Evolutionary conservation across 768 basidiomycete genomes (phyloP).

Genomic region (Strobilomyces confusus): DNA sequence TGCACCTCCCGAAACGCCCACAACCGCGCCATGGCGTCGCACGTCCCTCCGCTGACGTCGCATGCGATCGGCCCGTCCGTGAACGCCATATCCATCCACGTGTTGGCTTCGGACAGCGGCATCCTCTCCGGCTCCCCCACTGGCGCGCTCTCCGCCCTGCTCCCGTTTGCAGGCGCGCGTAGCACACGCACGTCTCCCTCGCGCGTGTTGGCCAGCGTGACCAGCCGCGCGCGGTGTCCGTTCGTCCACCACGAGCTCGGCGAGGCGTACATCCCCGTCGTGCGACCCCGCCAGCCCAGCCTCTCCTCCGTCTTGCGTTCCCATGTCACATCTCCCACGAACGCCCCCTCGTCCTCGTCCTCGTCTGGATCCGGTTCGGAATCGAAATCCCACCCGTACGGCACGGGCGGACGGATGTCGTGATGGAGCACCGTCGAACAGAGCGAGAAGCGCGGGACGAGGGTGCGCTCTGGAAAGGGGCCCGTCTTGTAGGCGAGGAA

Average conservation of each 20-base stretch:
- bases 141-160: too few species aligned
- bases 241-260: too few species aligned
- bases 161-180: too few species aligned
- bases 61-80: conserved; percentile 44
- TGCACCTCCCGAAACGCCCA: conserved; percentile 51
- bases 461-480: conserved; percentile 37
- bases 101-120: too few species aligned
- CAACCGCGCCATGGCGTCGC: conserved; percentile 40
- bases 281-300: conserved; percentile 70
- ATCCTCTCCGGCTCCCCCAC: too few species aligned
- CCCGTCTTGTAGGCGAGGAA: conserved; percentile 47
- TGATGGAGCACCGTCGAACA: conserved; percentile 50
- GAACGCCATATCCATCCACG: conserved; percentile 57
- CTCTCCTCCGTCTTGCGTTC: conserved; percentile 58
- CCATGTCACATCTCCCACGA: conserved; percentile 56
- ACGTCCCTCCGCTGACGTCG: conserved; percentile 27
- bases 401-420: conserved; percentile 49
- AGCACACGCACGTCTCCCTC: too few species aligned
- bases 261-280: conserved; percentile 34
- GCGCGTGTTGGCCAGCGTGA: too few species aligned
- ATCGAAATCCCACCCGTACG: conserved; percentile 46
- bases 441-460: conserved; percentile 53
- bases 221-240: too few species aligned
- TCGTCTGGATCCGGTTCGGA: conserved; percentile 12
- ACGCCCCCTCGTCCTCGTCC: conserved; percentile 1